A percentile compares a stretch with the other conserved stretches of the same genome.
Evolutionary conservation across 345 rosid genomes (phyloP).

Genomic region (Arabis alpina): DNA sequence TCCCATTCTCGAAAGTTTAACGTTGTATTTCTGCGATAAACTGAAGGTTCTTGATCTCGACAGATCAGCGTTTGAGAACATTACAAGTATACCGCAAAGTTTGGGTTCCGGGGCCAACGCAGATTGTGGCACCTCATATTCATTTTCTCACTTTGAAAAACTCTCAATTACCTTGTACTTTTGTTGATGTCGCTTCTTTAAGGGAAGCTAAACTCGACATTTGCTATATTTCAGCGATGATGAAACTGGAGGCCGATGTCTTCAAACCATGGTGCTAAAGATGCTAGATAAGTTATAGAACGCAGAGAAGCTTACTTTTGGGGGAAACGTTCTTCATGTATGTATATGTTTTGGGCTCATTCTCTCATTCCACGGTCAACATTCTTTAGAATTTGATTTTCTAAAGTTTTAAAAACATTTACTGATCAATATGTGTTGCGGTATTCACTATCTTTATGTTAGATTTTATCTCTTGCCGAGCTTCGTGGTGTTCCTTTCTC

Average conservation of each 20-base stretch:
- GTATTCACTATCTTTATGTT: too few species aligned
- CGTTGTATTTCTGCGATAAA: too few species aligned
- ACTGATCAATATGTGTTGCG: not conserved
- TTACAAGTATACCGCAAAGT: not conserved
- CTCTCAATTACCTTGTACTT: not conserved
- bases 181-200: constrained; percentile 23
- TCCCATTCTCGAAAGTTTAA: too few species aligned
- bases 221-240: too few species aligned
- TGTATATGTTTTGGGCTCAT: not conserved
- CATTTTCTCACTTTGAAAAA: not conserved
- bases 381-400: too few species aligned
- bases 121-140: constrained; percentile 28
- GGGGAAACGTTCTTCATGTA: constrained; percentile 1
- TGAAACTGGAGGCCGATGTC: not conserved
- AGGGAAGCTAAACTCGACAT: constrained; percentile 7
- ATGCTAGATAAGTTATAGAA: constrained; percentile 8
- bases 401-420: not conserved
- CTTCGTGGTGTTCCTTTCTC: constrained; percentile 2
- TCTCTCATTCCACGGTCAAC: not conserved
- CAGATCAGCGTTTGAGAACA: too few species aligned
- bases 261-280: not conserved
- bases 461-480: constrained; percentile 21
- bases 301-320: constrained; percentile 18
- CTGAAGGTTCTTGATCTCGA: too few species aligned
- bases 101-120: not conserved